Base-by-base conservation (phyloP, 352 stramenopile species). In the Pythium pyrilobum region DNA sequence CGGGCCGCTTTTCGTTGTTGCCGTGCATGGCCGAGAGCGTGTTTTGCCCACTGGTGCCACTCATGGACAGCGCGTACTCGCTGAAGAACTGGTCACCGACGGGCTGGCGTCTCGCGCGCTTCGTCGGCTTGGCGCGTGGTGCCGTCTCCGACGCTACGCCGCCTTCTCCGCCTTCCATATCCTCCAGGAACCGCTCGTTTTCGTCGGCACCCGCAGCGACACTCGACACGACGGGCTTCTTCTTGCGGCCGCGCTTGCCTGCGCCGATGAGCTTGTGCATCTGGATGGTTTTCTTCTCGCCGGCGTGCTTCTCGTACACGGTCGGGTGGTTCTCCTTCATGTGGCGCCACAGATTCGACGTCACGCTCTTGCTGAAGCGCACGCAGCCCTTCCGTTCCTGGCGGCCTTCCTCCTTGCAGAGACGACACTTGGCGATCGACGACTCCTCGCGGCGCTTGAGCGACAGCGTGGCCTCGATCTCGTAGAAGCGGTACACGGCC, bases 281-380 rank as follows among this genome's bases (percentile, higher is more conserved):
- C 42, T 82, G 77, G 36, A 89, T 66, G 38, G 64, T 81, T 48
- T 89, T 89, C 70, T 91, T 91, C 62, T 91, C 80, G 8, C 69
- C 58, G 13, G 70, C 68, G 56, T 87, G 75, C 46, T 85, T 85
- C 40, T 66, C 74, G 64, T 91, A 91, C 29, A 89, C 69, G 4
- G 74, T 59, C n/a, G 73, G 77, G 44, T 91, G 80, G 64, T 91
- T 89, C 44, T 91, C 80, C 53, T 87, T 87, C 27, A 91, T 56
- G 45, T 91, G 80, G 40, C 80, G 75, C 80, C 80, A 91, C 43
- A 91, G 54, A 63, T 91, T 91, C 18, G 80, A 91, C 42, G 80
- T 91, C 39, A 91, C 80, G 56, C 80, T 91, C 65, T 91, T 91
- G 62, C 80, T 89, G 46, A 91, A 91, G 41, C 77, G 67, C 42